A percentile compares a stretch with the other conserved stretches of the same genome.
Evolutionary conservation across 345 rosid genomes (phyloP).

Genomic region (Mercurialis annua): DNA sequence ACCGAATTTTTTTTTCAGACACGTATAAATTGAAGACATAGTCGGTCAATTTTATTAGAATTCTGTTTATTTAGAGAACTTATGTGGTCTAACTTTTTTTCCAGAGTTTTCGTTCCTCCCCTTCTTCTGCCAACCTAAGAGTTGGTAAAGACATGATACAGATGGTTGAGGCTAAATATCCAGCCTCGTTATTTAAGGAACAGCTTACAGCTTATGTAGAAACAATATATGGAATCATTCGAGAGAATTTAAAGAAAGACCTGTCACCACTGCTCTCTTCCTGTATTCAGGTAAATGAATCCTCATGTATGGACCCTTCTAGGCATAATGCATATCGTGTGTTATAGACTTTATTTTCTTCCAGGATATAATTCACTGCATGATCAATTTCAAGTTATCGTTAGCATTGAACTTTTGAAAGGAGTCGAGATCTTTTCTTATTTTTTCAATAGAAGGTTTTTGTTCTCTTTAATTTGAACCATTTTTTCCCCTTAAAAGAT

Average conservation of each 20-base stretch:
- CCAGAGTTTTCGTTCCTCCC: conserved; percentile 92
- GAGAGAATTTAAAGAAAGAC: conserved; percentile 94
- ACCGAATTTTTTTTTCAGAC: not conserved
- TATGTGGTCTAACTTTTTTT: conserved; percentile 2
- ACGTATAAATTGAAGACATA: not conserved
- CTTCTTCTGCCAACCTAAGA: conserved; percentile 63
- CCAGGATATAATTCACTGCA: not conserved
- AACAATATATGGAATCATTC: conserved; percentile 83
- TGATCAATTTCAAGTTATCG: not conserved
- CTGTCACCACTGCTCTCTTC: conserved; percentile 61
- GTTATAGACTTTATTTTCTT: not conserved
- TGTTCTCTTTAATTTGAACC: not conserved
- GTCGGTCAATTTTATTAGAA: not conserved
- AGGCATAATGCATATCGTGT: not conserved
- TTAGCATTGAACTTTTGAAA: not conserved
- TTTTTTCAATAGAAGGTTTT: conserved; percentile 2
- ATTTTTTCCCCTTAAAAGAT: not conserved
- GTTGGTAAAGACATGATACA: conserved; percentile 55
- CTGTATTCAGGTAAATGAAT: conserved; percentile 70
- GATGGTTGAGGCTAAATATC: conserved; percentile 90
- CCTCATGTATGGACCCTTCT: not conserved
- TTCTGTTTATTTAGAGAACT: not conserved
- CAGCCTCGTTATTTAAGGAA: conserved; percentile 92
- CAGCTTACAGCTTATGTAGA: conserved; percentile 97
- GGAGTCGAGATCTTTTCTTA: not conserved